Evolutionary conservation across 306 rosid species (phyloP).

Genomic region (Dalbergia cochinchinensis): DNA sequence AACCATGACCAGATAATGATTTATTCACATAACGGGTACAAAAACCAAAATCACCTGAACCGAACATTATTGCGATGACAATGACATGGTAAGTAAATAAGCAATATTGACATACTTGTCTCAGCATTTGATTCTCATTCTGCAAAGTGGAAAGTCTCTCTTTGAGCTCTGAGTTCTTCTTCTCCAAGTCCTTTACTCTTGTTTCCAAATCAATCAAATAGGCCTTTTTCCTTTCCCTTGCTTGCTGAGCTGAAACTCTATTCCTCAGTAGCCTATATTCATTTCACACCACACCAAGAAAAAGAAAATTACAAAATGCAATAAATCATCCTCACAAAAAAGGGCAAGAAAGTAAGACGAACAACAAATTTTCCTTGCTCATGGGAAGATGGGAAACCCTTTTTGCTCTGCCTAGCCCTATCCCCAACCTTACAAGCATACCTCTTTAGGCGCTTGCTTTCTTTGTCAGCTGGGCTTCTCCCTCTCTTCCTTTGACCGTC

Average conservation of each 20-base stretch:
- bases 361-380: not conserved
- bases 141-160: constrained; percentile 89
- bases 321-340: constrained; percentile 27
- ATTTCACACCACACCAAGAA: constrained; percentile 22
- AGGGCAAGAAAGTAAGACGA: constrained; percentile 4
- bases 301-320: constrained; percentile 43
- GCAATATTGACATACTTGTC: constrained; percentile 72
- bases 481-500: constrained; percentile 90
- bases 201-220: constrained; percentile 86
- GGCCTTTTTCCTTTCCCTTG: constrained; percentile 97
- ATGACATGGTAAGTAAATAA: not conserved
- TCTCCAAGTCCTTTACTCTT: constrained; percentile 77
- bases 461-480: constrained; percentile 94
- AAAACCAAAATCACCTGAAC: not conserved
- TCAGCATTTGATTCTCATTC: constrained; percentile 98
- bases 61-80: not conserved
- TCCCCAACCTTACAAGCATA: constrained; percentile 36
- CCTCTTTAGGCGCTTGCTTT: constrained; percentile 94
- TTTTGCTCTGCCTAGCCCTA: not conserved
- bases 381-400: not conserved
- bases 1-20: not conserved
- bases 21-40: not conserved
- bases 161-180: constrained; percentile 83
- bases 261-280: constrained; percentile 82
- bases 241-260: constrained; percentile 98